phyloP scores from a whole-genome alignment of 2,329 filamentous ascomycete species.

The Talaromyces sp. region DNA sequence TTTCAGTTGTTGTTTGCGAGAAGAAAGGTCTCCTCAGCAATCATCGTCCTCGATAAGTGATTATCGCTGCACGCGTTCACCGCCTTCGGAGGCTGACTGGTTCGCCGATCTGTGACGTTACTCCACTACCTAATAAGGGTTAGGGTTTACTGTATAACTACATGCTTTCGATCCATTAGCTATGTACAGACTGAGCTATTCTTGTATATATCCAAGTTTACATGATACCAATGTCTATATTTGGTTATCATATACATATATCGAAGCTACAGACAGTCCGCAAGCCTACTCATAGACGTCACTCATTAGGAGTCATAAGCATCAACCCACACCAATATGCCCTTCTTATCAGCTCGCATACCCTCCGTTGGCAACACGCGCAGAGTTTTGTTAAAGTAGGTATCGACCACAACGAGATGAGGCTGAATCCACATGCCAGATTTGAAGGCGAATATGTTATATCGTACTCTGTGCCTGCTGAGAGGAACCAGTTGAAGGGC shows the following conservation, averaged over 20 bases:
- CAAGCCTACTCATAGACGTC: background rate
- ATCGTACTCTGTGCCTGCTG: constrained; percentile 69
- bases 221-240: background rate
- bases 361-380: constrained; percentile 75
- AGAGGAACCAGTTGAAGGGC: constrained; percentile 79
- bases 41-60: constrained; percentile 4
- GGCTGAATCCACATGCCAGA: constrained; percentile 67
- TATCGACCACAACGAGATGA: constrained; percentile 73
- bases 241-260: background rate
- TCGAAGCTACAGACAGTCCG: background rate
- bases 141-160: background rate
- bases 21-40: background rate
- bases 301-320: constrained; percentile 25
- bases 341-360: constrained; percentile 55
- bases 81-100: constrained; percentile 16
- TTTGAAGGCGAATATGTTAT: constrained; percentile 66
- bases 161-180: too few relatives aligned
- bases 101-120: constrained; percentile 14
- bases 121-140: background rate
- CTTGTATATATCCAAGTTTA: too few relatives aligned
- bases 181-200: too few relatives aligned
- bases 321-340: constrained; percentile 45
- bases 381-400: constrained; percentile 88
- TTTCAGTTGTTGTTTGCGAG: background rate
- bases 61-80: constrained; percentile 16